phyloP scores from a whole-genome alignment of 2,329 filamentous ascomycete species.

The Claviceps arundinis region DNA sequence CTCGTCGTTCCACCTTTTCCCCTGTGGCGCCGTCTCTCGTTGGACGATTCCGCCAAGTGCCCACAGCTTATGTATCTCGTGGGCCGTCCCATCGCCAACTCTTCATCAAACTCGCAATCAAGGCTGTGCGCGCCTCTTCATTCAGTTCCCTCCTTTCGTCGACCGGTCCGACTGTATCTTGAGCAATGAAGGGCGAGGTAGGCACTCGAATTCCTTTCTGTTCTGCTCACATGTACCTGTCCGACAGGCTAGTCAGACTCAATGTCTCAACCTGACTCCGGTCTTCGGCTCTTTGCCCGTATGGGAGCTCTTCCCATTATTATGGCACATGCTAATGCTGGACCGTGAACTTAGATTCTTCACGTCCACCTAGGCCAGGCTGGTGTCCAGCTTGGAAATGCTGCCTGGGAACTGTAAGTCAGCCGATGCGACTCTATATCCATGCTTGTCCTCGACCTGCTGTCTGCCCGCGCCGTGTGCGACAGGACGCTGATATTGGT shows the following conservation, averaged over 20 bases:
- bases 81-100: slow-evolving; percentile 17
- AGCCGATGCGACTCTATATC: slow-evolving; percentile 12
- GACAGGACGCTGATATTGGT: slow-evolving; percentile 12
- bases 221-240: neutral
- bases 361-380: slow-evolving; percentile 55
- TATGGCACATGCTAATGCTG: slow-evolving; percentile 7
- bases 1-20: slow-evolving; percentile 1
- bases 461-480: neutral
- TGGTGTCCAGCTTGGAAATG: slow-evolving; percentile 62
- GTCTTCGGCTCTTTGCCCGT: neutral
- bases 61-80: neutral
- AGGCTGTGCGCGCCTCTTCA: slow-evolving; percentile 25
- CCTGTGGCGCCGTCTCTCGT: slow-evolving; percentile 2
- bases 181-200: slow-evolving; percentile 42
- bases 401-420: slow-evolving; percentile 62
- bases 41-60: slow-evolving; percentile 3
- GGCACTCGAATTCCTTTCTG: slow-evolving; percentile 13
- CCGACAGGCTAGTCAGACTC: neutral
- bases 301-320: neutral
- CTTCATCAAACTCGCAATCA: slow-evolving; percentile 11
- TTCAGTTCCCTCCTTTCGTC: slow-evolving; percentile 6
- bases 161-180: slow-evolving; percentile 10
- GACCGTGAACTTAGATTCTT: slow-evolving; percentile 34
- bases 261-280: neutral
- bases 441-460: neutral